A percentile compares a stretch with the other conserved stretches of the same genome.
These are phyloP conservation scores for Platanthera zijinensis DNA, from an alignment of 106 monocot species.

Conservation along the genomic window DNA sequence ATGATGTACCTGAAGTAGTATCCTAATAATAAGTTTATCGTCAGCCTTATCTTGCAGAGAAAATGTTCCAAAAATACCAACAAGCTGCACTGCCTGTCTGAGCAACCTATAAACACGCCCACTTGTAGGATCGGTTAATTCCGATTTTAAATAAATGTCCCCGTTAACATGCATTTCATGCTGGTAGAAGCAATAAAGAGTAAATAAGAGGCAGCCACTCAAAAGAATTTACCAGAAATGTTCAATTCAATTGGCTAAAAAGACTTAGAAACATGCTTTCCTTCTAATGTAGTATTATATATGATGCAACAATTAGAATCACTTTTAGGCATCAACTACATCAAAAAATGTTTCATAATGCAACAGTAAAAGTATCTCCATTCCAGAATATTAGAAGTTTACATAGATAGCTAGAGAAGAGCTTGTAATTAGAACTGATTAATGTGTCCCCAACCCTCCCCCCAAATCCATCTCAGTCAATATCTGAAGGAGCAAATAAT, in stretches of 20 bases:
- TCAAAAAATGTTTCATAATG: neutral
- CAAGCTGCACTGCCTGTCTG: slow-evolving; percentile 27
- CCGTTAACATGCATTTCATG: slow-evolving; percentile 70
- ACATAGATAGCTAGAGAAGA: neutral
- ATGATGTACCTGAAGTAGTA: slow-evolving; percentile 53
- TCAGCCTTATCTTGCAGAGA: slow-evolving; percentile 25
- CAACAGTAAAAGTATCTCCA: neutral
- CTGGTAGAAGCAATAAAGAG: slow-evolving; percentile 29
- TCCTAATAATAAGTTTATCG: slow-evolving; percentile 48
- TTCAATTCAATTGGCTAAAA: neutral
- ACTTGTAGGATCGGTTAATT: slow-evolving; percentile 59
- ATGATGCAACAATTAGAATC: neutral
- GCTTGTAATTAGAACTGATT: no score
- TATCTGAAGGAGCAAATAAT: no score
- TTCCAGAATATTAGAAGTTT: neutral
- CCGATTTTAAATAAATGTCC: slow-evolving; percentile 54
- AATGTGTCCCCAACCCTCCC: no score
- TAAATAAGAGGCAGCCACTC: neutral
- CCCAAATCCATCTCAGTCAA: no score
- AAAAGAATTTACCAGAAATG: neutral
- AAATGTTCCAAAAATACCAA: slow-evolving; percentile 26
- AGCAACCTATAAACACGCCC: slow-evolving; percentile 53
- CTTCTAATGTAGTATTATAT: neutral
- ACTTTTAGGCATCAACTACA: neutral
- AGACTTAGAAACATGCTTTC: neutral